These are phyloP conservation scores for Fusarium floridanum DNA, from an alignment of 2,329 filamentous ascomycete genomes.

Conservation along the genomic window DNA sequence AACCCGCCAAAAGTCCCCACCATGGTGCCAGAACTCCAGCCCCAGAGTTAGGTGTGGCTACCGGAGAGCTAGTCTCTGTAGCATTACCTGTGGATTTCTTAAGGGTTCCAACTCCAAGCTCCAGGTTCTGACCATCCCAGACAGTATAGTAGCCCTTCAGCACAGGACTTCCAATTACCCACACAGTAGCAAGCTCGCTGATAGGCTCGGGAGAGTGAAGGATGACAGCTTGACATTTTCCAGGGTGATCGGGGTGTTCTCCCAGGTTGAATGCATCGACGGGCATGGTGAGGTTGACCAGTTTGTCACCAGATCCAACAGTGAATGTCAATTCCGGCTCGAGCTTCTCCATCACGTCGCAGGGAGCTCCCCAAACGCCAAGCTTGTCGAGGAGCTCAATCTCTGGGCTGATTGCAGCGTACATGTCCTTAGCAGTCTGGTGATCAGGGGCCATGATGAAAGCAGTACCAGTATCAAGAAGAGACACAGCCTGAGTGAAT, in stretches of 20 bases:
- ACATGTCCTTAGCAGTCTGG: neutral
- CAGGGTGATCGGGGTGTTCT: neutral
- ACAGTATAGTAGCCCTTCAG: slow-evolving; percentile 54
- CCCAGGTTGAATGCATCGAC: neutral
- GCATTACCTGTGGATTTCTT: neutral
- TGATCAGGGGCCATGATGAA: neutral
- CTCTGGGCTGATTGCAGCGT: neutral
- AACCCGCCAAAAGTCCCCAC: neutral
- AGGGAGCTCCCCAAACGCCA: neutral
- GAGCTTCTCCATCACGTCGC: neutral
- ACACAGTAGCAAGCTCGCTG: slow-evolving; percentile 37
- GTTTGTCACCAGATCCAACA: neutral
- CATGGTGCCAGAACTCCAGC: neutral
- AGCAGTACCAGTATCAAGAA: neutral
- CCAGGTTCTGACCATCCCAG: slow-evolving; percentile 48
- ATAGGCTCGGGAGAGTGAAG: slow-evolving; percentile 39
- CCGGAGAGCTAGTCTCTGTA: neutral
- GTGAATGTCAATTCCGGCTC: neutral
- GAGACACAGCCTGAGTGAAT: neutral
- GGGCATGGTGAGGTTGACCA: neutral
- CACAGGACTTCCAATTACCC: slow-evolving; percentile 51
- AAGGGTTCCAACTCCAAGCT: slow-evolving; percentile 43
- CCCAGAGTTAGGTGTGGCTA: neutral
- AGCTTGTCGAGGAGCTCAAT: neutral
- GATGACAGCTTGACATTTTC: slow-evolving; percentile 51